phyloP scores from a whole-genome alignment of 2,329 filamentous ascomycete genomes.

The Arthrobotrys sinensis region DNA sequence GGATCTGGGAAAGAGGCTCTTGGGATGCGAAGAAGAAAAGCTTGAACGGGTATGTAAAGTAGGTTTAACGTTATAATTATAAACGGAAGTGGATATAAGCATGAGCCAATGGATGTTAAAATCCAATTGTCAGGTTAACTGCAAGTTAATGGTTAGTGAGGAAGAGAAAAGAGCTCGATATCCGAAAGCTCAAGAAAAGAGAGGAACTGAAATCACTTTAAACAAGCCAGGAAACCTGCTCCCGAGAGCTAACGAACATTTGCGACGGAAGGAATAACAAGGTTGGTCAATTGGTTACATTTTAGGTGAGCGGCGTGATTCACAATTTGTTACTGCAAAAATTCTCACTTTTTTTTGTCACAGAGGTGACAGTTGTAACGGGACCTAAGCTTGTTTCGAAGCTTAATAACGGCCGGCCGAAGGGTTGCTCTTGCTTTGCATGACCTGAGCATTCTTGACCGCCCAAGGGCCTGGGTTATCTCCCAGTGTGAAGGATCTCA shows the following conservation, averaged over 20 bases:
- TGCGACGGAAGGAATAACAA: slow-evolving; percentile 18
- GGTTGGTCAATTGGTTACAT: slow-evolving; percentile 34
- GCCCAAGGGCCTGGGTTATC: neutral
- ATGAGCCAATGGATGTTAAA: slow-evolving; percentile 3
- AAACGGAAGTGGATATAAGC: slow-evolving; percentile 25
- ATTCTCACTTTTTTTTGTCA: slow-evolving; percentile 9
- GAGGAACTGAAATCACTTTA: slow-evolving; percentile 27
- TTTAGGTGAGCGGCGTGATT: slow-evolving; percentile 38
- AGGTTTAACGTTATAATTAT: slow-evolving; percentile 23
- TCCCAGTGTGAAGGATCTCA: slow-evolving; percentile 8
- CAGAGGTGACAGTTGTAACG: slow-evolving; percentile 15
- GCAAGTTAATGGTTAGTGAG: too few species aligned
- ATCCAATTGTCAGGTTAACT: neutral
- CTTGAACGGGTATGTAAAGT: neutral
- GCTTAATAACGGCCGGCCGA: slow-evolving; percentile 18
- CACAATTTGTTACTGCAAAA: slow-evolving; percentile 4
- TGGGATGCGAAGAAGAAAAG: slow-evolving; percentile 25
- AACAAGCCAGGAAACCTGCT: slow-evolving; percentile 5
- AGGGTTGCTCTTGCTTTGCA: slow-evolving; percentile 8
- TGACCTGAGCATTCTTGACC: neutral
- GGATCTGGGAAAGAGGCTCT: slow-evolving; percentile 2
- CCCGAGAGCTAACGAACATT: neutral
- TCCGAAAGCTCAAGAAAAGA: slow-evolving; percentile 2
- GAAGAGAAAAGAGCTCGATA: slow-evolving; percentile 1
- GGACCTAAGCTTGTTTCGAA: slow-evolving; percentile 15